These are phyloP conservation scores for Wickerhamomyces strasburgensis DNA, from an alignment of 805 yeast genomes.

Conservation along the genomic window DNA sequence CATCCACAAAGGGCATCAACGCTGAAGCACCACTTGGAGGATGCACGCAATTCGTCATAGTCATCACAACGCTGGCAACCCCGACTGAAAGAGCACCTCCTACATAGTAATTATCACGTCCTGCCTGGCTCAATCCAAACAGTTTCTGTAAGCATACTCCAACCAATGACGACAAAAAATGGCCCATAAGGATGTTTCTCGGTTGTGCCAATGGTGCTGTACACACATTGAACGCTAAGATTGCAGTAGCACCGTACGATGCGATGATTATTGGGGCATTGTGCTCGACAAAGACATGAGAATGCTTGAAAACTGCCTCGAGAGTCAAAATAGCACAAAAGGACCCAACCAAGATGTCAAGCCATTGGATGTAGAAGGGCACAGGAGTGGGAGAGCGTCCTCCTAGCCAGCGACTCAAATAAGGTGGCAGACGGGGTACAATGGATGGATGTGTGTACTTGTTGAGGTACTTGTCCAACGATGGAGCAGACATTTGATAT, in stretches of 20 bases:
- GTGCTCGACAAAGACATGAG: slow-evolving; percentile 34
- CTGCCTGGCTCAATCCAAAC: slow-evolving; percentile 40
- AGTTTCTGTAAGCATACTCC: slow-evolving; percentile 53
- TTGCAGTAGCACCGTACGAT: slow-evolving; percentile 59
- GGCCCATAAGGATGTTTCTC: slow-evolving; percentile 52
- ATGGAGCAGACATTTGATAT: slow-evolving; percentile 9
- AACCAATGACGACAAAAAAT: slow-evolving; percentile 45
- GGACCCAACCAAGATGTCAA: slow-evolving; percentile 40
- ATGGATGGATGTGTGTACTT: slow-evolving; percentile 20
- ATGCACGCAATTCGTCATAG: slow-evolving; percentile 51
- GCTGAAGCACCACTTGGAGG: slow-evolving; percentile 77
- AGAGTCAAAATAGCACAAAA: slow-evolving; percentile 42
- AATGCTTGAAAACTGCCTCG: slow-evolving; percentile 40
- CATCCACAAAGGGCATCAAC: slow-evolving; percentile 48
- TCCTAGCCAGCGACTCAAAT: slow-evolving; percentile 37
- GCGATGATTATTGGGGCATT: slow-evolving; percentile 47
- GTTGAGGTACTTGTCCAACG: slow-evolving; percentile 17
- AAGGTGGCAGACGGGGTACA: slow-evolving; percentile 31
- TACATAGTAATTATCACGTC: slow-evolving; percentile 47
- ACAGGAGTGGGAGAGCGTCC: slow-evolving; percentile 23
- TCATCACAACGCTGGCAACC: slow-evolving; percentile 48
- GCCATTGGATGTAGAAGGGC: slow-evolving; percentile 39
- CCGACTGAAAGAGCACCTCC: slow-evolving; percentile 57
- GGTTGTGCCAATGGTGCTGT: slow-evolving; percentile 63
- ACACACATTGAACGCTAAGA: slow-evolving; percentile 51